These are phyloP conservation scores for Apiospora pterosperma DNA, from an alignment of 2,329 filamentous ascomycete genomes.

Conservation along the genomic window DNA sequence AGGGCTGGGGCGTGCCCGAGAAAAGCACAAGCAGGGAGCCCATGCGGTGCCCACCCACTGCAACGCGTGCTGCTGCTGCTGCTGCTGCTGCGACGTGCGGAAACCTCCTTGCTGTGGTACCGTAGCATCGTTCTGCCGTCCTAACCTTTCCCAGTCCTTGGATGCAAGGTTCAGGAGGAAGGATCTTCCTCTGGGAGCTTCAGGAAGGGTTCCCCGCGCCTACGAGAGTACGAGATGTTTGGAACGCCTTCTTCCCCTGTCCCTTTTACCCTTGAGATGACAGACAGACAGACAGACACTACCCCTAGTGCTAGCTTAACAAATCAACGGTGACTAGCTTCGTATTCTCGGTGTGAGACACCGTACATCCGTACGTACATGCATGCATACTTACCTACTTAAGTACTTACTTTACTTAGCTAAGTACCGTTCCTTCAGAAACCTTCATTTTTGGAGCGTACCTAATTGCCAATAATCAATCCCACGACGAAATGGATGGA, in stretches of 20 bases:
- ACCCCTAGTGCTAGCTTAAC: neutral
- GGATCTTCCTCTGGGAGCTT: conserved; percentile 1
- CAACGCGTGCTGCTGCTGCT: neutral
- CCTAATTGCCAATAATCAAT: too few relatives aligned
- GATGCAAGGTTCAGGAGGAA: neutral
- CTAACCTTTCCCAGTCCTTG: neutral
- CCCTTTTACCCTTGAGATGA: neutral
- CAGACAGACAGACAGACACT: too few relatives aligned
- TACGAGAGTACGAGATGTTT: neutral
- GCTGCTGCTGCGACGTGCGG: neutral
- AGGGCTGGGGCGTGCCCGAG: neutral
- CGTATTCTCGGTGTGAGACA: neutral
- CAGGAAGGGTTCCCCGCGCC: conserved; percentile 1
- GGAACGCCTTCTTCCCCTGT: neutral
- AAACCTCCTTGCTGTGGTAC: neutral
- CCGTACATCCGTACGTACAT: too few relatives aligned
- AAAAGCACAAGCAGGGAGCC: neutral
- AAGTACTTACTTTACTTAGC: too few relatives aligned
- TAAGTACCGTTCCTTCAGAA: neutral
- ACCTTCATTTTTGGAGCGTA: neutral
- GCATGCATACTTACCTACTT: too few relatives aligned
- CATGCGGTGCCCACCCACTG: neutral
- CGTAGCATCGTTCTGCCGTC: neutral
- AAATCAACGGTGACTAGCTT: neutral
- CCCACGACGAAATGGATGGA: neutral